These are phyloP conservation scores for Heliamphora exappendiculata DNA, from an alignment of 148 eudicot species.

Conservation along the genomic window DNA sequence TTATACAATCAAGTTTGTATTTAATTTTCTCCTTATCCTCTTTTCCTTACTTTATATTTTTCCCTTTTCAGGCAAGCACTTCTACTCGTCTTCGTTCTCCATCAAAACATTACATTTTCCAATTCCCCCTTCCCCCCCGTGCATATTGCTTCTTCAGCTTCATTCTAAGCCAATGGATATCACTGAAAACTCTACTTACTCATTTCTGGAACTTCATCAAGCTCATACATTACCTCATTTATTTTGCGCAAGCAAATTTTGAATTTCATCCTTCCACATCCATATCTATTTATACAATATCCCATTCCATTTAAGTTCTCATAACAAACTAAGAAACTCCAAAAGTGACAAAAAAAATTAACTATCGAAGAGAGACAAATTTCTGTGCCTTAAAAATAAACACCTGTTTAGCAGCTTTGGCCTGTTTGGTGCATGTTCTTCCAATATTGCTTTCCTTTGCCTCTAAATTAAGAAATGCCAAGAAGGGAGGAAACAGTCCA, in stretches of 20 bases:
- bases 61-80: background rate
- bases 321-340: background rate
- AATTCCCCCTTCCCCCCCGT: background rate
- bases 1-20: background rate
- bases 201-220: background rate
- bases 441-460: background rate
- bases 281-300: background rate
- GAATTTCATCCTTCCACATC: background rate
- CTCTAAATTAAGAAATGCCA: background rate
- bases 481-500: background rate
- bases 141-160: background rate
- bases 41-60: background rate
- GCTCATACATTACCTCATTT: background rate
- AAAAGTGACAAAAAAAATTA: background rate
- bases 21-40: background rate
- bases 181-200: background rate
- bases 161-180: background rate
- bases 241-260: background rate
- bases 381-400: background rate
- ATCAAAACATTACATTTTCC: background rate
- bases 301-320: background rate
- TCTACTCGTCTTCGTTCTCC: background rate
- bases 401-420: background rate
- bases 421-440: background rate
- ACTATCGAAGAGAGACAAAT: background rate